These are phyloP conservation scores for Lasiodiplodia sp. DNA, from an alignment of 2,329 filamentous ascomycete species.

Conservation along the genomic window DNA sequence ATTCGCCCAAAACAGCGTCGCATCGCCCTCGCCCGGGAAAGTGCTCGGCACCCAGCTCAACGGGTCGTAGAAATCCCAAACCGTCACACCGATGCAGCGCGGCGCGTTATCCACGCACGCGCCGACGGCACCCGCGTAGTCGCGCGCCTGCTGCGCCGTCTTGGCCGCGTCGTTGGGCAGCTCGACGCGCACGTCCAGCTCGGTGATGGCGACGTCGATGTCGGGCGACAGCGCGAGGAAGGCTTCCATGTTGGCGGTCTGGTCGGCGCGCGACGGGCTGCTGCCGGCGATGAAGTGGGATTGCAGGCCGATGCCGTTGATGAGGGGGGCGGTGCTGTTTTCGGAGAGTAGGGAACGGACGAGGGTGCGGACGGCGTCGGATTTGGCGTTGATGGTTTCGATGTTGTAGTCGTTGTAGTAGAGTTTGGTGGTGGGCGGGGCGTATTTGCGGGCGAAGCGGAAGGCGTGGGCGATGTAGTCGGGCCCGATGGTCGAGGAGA, in stretches of 20 bases:
- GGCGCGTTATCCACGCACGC: slow-evolving; percentile 46
- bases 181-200: slow-evolving; percentile 63
- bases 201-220: slow-evolving; percentile 67
- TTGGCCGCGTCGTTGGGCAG: slow-evolving; percentile 55
- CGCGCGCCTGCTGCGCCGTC: slow-evolving; percentile 54
- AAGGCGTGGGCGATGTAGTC: slow-evolving; percentile 66
- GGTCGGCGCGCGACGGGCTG: slow-evolving; percentile 55
- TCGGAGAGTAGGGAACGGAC: slow-evolving; percentile 46
- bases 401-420: slow-evolving; percentile 66
- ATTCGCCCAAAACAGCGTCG: slow-evolving; percentile 40
- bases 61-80: slow-evolving; percentile 53
- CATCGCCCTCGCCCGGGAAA: slow-evolving; percentile 48
- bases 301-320: slow-evolving; percentile 70
- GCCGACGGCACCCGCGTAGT: slow-evolving; percentile 51
- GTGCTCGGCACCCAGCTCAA: slow-evolving; percentile 50
- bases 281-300: slow-evolving; percentile 65
- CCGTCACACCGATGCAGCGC: slow-evolving; percentile 49
- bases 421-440: slow-evolving; percentile 60
- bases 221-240: slow-evolving; percentile 57
- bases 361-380: slow-evolving; percentile 44
- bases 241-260: slow-evolving; percentile 56
- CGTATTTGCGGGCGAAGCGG: slow-evolving; percentile 60
- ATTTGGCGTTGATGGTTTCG: slow-evolving; percentile 63
- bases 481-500: slow-evolving; percentile 42
- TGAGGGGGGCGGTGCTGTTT: slow-evolving; percentile 44